These are phyloP conservation scores for Phytopythium chamaehyphon DNA, from an alignment of 352 stramenopile genomes.

Conservation along the genomic window DNA sequence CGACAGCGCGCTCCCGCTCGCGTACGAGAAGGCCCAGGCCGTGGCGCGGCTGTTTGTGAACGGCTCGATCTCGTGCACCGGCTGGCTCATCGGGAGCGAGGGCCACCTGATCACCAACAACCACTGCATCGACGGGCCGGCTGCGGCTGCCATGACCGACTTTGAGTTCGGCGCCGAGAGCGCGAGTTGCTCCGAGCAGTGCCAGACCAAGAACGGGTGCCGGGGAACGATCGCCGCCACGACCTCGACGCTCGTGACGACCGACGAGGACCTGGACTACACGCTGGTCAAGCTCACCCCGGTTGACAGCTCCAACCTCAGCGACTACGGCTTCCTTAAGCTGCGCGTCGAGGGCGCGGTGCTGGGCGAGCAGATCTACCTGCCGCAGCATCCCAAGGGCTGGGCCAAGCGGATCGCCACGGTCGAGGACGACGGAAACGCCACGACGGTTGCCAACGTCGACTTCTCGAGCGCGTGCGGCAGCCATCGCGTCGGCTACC, in stretches of 20 bases:
- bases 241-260: slow-evolving; percentile 17
- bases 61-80: slow-evolving; percentile 25
- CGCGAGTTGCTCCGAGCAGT: slow-evolving; percentile 20
- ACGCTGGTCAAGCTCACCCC: slow-evolving; percentile 34
- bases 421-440: slow-evolving; percentile 20
- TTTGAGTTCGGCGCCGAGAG: slow-evolving; percentile 41
- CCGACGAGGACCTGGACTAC: slow-evolving; percentile 27
- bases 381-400: slow-evolving; percentile 37
- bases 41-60: slow-evolving; percentile 33
- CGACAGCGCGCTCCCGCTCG: slow-evolving; percentile 12
- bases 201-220: slow-evolving; percentile 15
- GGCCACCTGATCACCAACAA: slow-evolving; percentile 43
- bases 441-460: slow-evolving; percentile 11
- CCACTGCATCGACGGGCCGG: slow-evolving; percentile 31
- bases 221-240: slow-evolving; percentile 20
- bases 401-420: slow-evolving; percentile 31
- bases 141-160: slow-evolving; percentile 14
- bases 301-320: slow-evolving; percentile 13
- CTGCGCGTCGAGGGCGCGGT: slow-evolving; percentile 20
- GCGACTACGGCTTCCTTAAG: slow-evolving; percentile 27
- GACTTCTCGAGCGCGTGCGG: slow-evolving; percentile 24
- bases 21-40: slow-evolving; percentile 20
- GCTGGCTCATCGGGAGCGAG: slow-evolving; percentile 37
- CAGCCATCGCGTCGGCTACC: slow-evolving; percentile 31
- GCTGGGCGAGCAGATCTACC: slow-evolving; percentile 37